These are phyloP conservation scores for Bauhinia variegata DNA, from an alignment of 306 rosid genomes.

Conservation along the genomic window DNA sequence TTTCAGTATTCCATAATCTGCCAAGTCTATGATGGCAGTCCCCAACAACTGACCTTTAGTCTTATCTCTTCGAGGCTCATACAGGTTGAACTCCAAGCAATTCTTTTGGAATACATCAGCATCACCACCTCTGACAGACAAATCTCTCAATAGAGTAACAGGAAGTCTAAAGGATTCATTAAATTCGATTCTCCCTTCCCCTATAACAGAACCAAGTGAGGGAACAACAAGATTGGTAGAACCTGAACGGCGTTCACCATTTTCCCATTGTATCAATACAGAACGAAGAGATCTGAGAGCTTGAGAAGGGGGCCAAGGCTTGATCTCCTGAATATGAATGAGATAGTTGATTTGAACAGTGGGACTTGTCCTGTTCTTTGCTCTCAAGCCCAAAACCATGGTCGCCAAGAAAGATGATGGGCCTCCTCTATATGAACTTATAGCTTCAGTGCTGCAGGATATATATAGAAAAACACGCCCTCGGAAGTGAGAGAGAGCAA, in stretches of 20 bases:
- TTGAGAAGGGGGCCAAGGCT: constrained; percentile 98
- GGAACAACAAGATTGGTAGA: constrained; percentile 76
- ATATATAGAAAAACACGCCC: constrained; percentile 32
- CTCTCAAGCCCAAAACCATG: constrained; percentile 75
- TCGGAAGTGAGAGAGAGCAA: constrained; percentile 32
- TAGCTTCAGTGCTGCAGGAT: constrained; percentile 41
- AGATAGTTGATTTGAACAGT: constrained; percentile 61
- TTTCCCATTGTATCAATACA: constrained; percentile 91
- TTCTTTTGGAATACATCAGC: constrained; percentile 73
- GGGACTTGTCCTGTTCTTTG: constrained; percentile 66
- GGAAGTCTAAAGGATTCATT: constrained; percentile 77
- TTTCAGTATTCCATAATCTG: constrained; percentile 76
- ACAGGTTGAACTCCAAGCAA: constrained; percentile 77
- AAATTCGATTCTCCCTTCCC: constrained; percentile 84
- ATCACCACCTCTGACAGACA: constrained; percentile 68
- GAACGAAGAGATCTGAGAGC: constrained; percentile 73
- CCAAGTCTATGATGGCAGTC: constrained; percentile 76
- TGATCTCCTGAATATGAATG: constrained; percentile 77
- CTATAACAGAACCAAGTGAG: constrained; percentile 58
- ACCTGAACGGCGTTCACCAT: constrained; percentile 80
- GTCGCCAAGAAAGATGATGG: constrained; percentile 23
- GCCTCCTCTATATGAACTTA: constrained; percentile 26
- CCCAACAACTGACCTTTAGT: constrained; percentile 87
- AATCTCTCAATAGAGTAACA: constrained; percentile 68
- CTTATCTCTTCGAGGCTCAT: constrained; percentile 86